A percentile compares a stretch with the other conserved stretches of the same genome.
These are phyloP conservation scores for Candida insectorum DNA, from an alignment of 805 yeast genomes.

Conservation along the genomic window DNA sequence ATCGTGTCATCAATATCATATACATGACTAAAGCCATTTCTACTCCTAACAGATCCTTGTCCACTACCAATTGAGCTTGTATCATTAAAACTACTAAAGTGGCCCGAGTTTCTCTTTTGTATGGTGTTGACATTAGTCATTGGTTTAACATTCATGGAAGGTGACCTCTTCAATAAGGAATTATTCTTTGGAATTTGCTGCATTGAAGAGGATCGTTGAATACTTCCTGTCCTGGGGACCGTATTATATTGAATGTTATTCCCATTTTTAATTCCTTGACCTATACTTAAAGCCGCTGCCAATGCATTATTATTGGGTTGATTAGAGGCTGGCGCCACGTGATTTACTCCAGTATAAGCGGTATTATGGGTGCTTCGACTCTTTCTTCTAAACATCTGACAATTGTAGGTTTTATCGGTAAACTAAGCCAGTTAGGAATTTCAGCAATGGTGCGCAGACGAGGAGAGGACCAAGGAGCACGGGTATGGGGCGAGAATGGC, in stretches of 20 bases:
- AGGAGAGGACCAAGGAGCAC: not conserved
- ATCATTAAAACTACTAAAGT: not conserved
- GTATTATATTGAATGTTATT: not conserved
- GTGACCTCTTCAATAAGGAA: constrained; percentile 12
- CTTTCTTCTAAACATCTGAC: constrained; percentile 33
- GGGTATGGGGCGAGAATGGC: not conserved
- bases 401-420: not conserved
- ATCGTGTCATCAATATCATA: constrained; percentile 29
- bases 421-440: not conserved
- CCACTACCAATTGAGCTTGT: not conserved
- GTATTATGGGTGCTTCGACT: constrained; percentile 29
- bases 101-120: not conserved
- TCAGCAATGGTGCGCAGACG: not conserved
- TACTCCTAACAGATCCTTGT: not conserved
- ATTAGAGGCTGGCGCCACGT: constrained; percentile 24
- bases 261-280: constrained; percentile 19
- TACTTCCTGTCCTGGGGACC: not conserved
- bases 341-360: constrained; percentile 44
- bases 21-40: not conserved
- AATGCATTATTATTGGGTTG: constrained; percentile 38
- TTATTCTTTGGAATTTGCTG: constrained; percentile 4
- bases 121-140: not conserved
- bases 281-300: constrained; percentile 46
- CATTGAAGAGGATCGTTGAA: not conserved
- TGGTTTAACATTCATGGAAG: constrained; percentile 4